Evolutionary conservation across 1,284 basidiomycete species (phyloP).

Genomic region (Taiwanofungus camphoratus): DNA sequence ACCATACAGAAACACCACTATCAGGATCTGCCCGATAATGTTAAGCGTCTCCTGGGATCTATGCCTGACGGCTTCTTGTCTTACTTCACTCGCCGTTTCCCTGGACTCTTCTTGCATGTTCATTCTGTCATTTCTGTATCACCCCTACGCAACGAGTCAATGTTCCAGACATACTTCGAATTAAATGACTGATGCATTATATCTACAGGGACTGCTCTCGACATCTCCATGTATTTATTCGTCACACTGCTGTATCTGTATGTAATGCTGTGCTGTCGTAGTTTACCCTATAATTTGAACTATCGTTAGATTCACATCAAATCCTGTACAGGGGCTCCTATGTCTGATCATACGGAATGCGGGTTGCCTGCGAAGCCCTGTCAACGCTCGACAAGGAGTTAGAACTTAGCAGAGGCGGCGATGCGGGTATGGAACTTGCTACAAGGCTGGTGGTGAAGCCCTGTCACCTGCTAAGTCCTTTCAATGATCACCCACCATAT

Average conservation of each 20-base stretch:
- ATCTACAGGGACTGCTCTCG: conserved; percentile 1
- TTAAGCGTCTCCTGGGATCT: conserved; percentile 81
- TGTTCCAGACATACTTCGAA: conserved; percentile 85
- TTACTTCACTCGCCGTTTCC: conserved; percentile 94
- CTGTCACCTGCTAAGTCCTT: too few species aligned
- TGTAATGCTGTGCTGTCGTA: conserved; percentile 6
- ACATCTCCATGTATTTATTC: conserved; percentile 11
- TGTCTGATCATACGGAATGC: too few species aligned
- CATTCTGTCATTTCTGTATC: conserved; percentile 73
- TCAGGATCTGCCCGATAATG: conserved; percentile 88
- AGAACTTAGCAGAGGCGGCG: too few species aligned
- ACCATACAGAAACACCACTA: conserved; percentile 91
- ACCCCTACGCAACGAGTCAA: conserved; percentile 66
- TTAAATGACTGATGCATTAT: conserved; percentile 40
- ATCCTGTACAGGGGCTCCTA: too few species aligned
- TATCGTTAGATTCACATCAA: too few species aligned
- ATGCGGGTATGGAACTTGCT: too few species aligned
- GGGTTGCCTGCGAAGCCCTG: too few species aligned
- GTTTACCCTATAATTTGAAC: conserved; percentile 1
- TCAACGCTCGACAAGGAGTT: too few species aligned
- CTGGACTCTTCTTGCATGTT: conserved; percentile 88
- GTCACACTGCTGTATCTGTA: conserved; percentile 13
- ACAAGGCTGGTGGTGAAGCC: too few species aligned
- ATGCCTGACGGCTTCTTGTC: conserved; percentile 90
- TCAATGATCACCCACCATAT: too few species aligned